Conservation (phyloP, 176 grass and related monocot species). For the Aegilops bicornis region DNA sequence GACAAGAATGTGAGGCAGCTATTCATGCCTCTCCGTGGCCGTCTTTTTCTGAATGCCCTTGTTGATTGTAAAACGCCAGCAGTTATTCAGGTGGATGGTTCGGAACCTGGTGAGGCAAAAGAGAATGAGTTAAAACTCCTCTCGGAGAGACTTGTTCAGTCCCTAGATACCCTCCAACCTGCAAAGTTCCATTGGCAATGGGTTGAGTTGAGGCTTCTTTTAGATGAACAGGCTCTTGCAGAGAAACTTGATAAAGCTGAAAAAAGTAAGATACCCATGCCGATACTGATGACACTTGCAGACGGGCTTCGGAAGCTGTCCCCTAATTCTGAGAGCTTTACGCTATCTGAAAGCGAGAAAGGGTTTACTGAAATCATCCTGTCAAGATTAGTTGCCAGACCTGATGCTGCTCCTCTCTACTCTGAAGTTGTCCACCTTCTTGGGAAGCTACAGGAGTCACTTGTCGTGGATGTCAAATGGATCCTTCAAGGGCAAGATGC, state of each 20-base stretch:
- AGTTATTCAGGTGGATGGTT: slow-evolving; percentile 59
- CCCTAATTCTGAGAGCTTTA: slow-evolving; percentile 66
- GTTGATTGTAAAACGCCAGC: slow-evolving; percentile 80
- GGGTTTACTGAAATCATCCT: slow-evolving; percentile 95
- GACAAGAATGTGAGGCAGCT: slow-evolving; percentile 83
- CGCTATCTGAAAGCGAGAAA: slow-evolving; percentile 94
- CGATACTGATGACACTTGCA: slow-evolving; percentile 49
- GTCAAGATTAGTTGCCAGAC: slow-evolving; percentile 88
- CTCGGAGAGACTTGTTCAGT: slow-evolving; percentile 75
- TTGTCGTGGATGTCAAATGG: slow-evolving; percentile 97
- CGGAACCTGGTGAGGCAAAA: slow-evolving; percentile 55
- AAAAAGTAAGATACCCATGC: slow-evolving; percentile 27
- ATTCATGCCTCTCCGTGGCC: slow-evolving; percentile 86
- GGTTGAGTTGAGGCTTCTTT: slow-evolving; percentile 96
- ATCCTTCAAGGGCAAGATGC: slow-evolving; percentile 89
- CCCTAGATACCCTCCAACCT: slow-evolving; percentile 88
- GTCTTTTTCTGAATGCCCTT: slow-evolving; percentile 85
- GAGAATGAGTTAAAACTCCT: slow-evolving; percentile 72
- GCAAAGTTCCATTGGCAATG: slow-evolving; percentile 99
- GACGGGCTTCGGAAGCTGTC: slow-evolving; percentile 82
- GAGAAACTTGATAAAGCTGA: slow-evolving; percentile 64
- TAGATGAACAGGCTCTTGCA: slow-evolving; percentile 93
- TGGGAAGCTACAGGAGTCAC: slow-evolving; percentile 88
- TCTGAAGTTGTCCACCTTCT: slow-evolving; percentile 91
- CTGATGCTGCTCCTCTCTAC: slow-evolving; percentile 92